Percentiles rank a stretch among this genome's conserved stretches.
phyloP scores from a whole-genome alignment of 2,329 filamentous ascomycete species.

The Penicillium sp. region DNA sequence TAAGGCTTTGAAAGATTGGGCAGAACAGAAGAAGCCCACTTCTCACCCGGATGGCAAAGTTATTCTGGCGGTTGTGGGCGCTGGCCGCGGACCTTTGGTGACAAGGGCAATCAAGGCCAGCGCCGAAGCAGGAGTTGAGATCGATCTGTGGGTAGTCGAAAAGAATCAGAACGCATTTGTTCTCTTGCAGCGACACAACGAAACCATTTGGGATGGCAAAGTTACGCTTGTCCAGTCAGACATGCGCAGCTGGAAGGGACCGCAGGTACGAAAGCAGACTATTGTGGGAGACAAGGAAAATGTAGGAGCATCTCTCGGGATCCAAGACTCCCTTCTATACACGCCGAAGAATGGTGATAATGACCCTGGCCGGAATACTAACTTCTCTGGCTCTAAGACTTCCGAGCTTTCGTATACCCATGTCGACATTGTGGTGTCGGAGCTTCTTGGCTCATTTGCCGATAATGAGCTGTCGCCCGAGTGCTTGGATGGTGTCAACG shows the following conservation, averaged over 20 bases:
- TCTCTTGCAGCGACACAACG: conserved; percentile 82
- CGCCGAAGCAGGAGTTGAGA: conserved; percentile 69
- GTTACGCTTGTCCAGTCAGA: conserved; percentile 93
- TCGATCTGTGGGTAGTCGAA: conserved; percentile 89
- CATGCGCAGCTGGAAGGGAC: conserved; percentile 95
- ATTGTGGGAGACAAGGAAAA: conserved; percentile 17
- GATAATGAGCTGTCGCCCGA: conserved; percentile 97
- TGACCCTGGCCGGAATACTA: conserved; percentile 39
- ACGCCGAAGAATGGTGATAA: conserved; percentile 25
- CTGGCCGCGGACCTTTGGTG: conserved; percentile 88
- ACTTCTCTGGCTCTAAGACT: conserved; percentile 48
- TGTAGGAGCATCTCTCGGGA: conserved; percentile 37
- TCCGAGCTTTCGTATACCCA: conserved; percentile 29
- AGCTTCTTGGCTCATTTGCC: conserved; percentile 87
- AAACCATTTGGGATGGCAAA: conserved; percentile 72
- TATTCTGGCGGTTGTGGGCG: conserved; percentile 88
- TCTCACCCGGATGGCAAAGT: conserved; percentile 70
- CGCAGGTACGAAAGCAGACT: conserved; percentile 40
- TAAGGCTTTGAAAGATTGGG: conserved; percentile 80
- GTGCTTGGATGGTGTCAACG: conserved; percentile 92
- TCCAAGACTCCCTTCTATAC: conserved; percentile 26
- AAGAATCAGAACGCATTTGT: conserved; percentile 99
- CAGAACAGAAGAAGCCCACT: conserved; percentile 68
- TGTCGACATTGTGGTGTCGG: conserved; percentile 89
- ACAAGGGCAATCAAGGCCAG: conserved; percentile 83